Conservation (phyloP, 2,329 filamentous ascomycete species). For the Paracamarosporium sp. region DNA sequence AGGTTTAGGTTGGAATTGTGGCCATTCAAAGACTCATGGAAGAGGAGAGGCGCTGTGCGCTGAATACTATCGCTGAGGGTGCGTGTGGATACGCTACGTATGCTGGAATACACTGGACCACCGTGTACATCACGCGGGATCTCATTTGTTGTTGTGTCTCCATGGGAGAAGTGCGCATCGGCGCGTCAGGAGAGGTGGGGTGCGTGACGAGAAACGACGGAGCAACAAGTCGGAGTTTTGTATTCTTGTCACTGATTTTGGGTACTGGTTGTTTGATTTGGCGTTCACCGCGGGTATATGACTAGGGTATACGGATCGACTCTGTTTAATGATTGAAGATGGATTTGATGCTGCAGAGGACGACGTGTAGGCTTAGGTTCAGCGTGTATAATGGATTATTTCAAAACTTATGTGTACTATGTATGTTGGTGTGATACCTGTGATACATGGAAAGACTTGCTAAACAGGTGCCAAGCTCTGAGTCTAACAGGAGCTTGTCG, state of each 20-base stretch:
- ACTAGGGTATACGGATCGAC: constrained; percentile 16
- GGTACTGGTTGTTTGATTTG: constrained; percentile 8
- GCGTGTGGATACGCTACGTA: constrained; percentile 3
- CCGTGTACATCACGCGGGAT: background rate
- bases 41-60: constrained; percentile 26
- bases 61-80: background rate
- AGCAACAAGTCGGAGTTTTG: constrained; percentile 1
- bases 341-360: constrained; percentile 15
- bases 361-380: background rate
- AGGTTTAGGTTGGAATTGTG: constrained; percentile 32
- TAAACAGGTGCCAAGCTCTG: no score
- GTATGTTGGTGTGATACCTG: background rate
- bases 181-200: background rate
- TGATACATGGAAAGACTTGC: background rate
- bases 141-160: constrained; percentile 4
- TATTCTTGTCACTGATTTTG: constrained; percentile 15
- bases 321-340: constrained; percentile 36
- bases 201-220: background rate
- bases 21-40: constrained; percentile 10
- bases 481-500: no score
- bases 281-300: constrained; percentile 13
- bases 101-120: background rate
- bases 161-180: background rate
- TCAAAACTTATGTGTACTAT: background rate
- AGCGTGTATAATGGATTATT: background rate